Evolutionary conservation across 352 stramenopile species (phyloP), one percentile per base, ranked within the genome.

Genomic region (Phytophthora pistaciae): DNA sequence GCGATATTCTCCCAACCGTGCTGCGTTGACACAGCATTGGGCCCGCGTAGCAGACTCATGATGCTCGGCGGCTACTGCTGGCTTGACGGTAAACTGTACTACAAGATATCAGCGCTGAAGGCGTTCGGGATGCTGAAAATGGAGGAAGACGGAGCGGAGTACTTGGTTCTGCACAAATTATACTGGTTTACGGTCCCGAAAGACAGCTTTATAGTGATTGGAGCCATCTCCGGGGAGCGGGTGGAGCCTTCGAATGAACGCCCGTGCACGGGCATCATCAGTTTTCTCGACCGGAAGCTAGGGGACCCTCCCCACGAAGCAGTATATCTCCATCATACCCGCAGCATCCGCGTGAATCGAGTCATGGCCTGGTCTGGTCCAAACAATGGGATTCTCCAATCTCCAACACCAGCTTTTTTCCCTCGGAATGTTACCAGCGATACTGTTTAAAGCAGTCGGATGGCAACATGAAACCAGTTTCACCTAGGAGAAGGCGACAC

Each of bases 141-240:
- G 48, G 49, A 66, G 33, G 33, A 66, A 10, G 11, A 60, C 33
- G 31, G 50, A 4, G 18, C 7, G 11, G 33, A 58, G 14, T 66
- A 60, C 29, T 21, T 66, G 21, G 21, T 66, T 29, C 10, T 66
- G 18, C 21, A 40, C 21, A 60, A 60, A 13, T 29, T 66, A 21
- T 16, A 60, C 21, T 52, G 60, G 48, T 38, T 66, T 40, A 18
- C 48, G 13, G 36, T 18, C 20, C 60, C 60, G 3, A 33, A 11
- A n/a, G 33, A 66, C 18, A 60, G 38, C 38, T 66, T 66, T 10
- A 42, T 66, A 29, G 49, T 50, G 18, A 44, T 66, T 13, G 60
- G 48, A 29, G 31, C 33, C n/a, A 60, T 60, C 31, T 38, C 46
- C 11, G 60, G 23, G 11, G 27, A 56, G 23, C 16, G 33, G 7